Evolutionary conservation across 805 yeast species (phyloP).

Genomic region (Candida sonorensis): DNA sequence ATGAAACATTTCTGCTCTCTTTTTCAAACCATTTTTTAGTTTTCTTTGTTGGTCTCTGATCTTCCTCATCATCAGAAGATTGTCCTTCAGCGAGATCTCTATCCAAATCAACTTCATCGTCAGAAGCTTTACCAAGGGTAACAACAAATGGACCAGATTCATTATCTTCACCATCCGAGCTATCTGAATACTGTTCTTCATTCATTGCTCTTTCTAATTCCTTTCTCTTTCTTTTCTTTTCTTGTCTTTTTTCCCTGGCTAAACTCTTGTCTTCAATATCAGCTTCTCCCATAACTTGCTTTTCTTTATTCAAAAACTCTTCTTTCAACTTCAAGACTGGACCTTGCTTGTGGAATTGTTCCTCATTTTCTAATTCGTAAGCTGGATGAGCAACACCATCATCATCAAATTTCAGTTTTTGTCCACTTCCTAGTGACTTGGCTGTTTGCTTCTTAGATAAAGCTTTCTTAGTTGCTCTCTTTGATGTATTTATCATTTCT

Average conservation of each 20-base stretch:
- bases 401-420: slow-evolving; percentile 83
- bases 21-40: slow-evolving; percentile 45
- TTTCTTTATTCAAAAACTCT: slow-evolving; percentile 60
- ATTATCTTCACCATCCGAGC: slow-evolving; percentile 18
- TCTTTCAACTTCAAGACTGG: slow-evolving; percentile 63
- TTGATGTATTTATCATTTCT: slow-evolving; percentile 58
- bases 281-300: slow-evolving; percentile 57
- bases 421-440: slow-evolving; percentile 57
- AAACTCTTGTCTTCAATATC: slow-evolving; percentile 74
- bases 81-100: slow-evolving; percentile 40
- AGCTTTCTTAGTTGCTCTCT: slow-evolving; percentile 79
- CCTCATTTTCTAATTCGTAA: slow-evolving; percentile 87
- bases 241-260: slow-evolving; percentile 73
- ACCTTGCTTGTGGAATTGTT: slow-evolving; percentile 63
- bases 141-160: slow-evolving; percentile 25
- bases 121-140: slow-evolving; percentile 19
- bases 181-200: slow-evolving; percentile 34
- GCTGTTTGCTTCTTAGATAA: slow-evolving; percentile 74
- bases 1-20: slow-evolving; percentile 14
- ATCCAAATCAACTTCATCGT: slow-evolving; percentile 32
- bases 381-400: slow-evolving; percentile 90
- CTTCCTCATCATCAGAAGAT: slow-evolving; percentile 29
- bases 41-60: slow-evolving; percentile 26
- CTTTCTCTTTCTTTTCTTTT: slow-evolving; percentile 82
- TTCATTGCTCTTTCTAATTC: slow-evolving; percentile 58